Evolutionary conservation across 2,329 filamentous ascomycete genomes (phyloP).

Genomic region (Arthrinium phaeospermum): DNA sequence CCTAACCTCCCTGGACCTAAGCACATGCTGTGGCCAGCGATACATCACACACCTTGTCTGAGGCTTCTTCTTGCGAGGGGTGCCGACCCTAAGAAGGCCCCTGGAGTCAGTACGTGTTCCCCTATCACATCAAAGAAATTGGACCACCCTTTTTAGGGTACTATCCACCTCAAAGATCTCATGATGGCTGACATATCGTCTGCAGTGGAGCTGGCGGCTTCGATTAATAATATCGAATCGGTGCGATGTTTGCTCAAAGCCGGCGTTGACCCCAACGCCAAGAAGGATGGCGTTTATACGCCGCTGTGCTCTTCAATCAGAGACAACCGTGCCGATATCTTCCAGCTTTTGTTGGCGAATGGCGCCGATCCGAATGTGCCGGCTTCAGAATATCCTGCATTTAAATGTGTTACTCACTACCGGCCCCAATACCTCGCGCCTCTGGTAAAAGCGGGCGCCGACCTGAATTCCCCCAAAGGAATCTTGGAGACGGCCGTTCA

Average conservation of each 20-base stretch:
- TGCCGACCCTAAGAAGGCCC: constrained; percentile 64
- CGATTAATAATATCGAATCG: constrained; percentile 68
- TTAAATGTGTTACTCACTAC: constrained; percentile 72
- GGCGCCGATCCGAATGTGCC: constrained; percentile 68
- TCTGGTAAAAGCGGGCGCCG: constrained; percentile 64
- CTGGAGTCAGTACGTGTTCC: constrained; percentile 53
- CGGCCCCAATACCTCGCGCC: constrained; percentile 64
- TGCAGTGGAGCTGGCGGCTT: constrained; percentile 65
- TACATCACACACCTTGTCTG: constrained; percentile 63
- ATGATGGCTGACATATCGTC: not conserved
- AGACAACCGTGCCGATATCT: constrained; percentile 67
- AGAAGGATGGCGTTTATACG: constrained; percentile 71
- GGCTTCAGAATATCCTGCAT: constrained; percentile 68
- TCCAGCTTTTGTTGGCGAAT: constrained; percentile 61
- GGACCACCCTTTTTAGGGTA: not conserved
- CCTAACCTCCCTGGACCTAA: constrained; percentile 73
- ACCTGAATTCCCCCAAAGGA: constrained; percentile 65
- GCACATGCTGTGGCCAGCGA: constrained; percentile 71
- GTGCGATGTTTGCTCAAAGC: constrained; percentile 62
- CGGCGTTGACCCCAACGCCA: constrained; percentile 64
- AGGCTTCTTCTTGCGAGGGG: constrained; percentile 63
- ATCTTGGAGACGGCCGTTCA: constrained; percentile 70
- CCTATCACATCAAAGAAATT: not conserved
- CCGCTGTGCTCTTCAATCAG: constrained; percentile 72
- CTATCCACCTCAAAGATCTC: not conserved